Evolutionary conservation across 106 monocot species (phyloP), one percentile per base, ranked within the genome.

Genomic region (Gastrodia elata): DNA sequence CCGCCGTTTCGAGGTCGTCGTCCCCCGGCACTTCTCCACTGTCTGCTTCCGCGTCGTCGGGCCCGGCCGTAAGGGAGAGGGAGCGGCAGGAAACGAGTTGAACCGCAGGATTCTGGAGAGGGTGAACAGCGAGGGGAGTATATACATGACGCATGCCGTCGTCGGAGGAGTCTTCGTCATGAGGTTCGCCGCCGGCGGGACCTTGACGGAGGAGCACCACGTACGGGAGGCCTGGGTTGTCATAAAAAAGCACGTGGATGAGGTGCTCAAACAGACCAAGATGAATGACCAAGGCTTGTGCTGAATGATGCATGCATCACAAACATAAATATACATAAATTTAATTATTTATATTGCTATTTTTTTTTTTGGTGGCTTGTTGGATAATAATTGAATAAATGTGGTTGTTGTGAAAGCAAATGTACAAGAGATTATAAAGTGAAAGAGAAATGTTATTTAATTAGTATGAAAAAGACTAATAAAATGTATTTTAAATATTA

Each of bases 1-100:
- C 43, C n/a, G 48, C 10, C 44, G 86, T 59, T 89, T 89, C 71
- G 86, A 89, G 83, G 78, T 89, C 24, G 89, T 83, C 5, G 86
- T 76, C 2, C 83, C 79, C 2, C 64, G 82, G 42, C 46, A 65
- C 37, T 88, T 88, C 68, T 41, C 84, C 1, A 49, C 76, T 28
- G 88, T 88, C 11, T 84, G 84, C 61, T 88, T 88, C 84, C 76
- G 84, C 8, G 15, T 35, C 1, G 5, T 0, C 14, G 22, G 25
- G 0, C 57, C 2, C 0, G 39, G 25, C 6, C 42, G 39, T 37
- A 44, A 58, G 15, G 22, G 49, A 22, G 77, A 58, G 4, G 55
- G 25, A 42, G 36, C 41, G 25, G 65, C 3, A 25, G 36, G 4
- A 40, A 85, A 80, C 57, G 80, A 73, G 61, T 0, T 81, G 59